Percentiles rank a stretch among this genome's conserved stretches.
phyloP scores from a whole-genome alignment of 2,329 filamentous ascomycete genomes.

The Sarocladium brachiariae region DNA sequence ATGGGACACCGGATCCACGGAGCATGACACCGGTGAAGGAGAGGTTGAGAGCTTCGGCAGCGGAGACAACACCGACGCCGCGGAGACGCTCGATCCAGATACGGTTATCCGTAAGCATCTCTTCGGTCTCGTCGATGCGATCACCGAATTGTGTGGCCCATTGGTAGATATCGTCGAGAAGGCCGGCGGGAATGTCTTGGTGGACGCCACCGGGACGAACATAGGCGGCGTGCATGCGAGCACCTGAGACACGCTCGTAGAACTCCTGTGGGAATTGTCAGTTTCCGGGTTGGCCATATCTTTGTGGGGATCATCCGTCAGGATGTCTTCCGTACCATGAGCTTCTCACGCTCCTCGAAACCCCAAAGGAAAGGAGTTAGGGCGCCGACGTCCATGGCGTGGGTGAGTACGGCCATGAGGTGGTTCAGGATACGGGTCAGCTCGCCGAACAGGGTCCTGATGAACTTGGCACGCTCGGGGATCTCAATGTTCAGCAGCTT shows the following conservation, averaged over 20 bases:
- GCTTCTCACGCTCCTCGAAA: slow-evolving; percentile 98
- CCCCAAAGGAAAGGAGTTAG: slow-evolving; percentile 98
- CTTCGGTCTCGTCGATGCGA: slow-evolving; percentile 97
- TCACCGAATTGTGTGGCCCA: slow-evolving; percentile 99
- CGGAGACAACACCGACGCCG: slow-evolving; percentile 84
- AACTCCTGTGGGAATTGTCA: slow-evolving; percentile 66
- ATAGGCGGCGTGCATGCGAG: slow-evolving; percentile 94
- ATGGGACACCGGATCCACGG: slow-evolving; percentile 90
- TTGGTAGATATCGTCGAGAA: slow-evolving; percentile 98
- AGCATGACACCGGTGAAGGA: slow-evolving; percentile 98
- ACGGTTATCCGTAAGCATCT: slow-evolving; percentile 97
- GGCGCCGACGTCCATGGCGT: slow-evolving; percentile 98
- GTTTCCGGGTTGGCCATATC: too few species aligned
- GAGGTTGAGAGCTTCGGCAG: slow-evolving; percentile 92
- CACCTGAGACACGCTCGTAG: slow-evolving; percentile 97
- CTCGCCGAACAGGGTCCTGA: slow-evolving; percentile 91
- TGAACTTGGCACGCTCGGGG: slow-evolving; percentile 92
- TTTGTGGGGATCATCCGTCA: too few species aligned
- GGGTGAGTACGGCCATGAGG: slow-evolving; percentile 93
- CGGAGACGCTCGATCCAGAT: slow-evolving; percentile 96
- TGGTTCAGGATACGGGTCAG: slow-evolving; percentile 94
- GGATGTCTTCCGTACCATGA: slow-evolving; percentile 98
- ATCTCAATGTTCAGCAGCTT: slow-evolving; percentile 97
- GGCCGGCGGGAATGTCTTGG: slow-evolving; percentile 86
- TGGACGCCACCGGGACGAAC: slow-evolving; percentile 93